Conservation (phyloP, 2,329 filamentous ascomycete genomes). For the Shiraia sp. region DNA sequence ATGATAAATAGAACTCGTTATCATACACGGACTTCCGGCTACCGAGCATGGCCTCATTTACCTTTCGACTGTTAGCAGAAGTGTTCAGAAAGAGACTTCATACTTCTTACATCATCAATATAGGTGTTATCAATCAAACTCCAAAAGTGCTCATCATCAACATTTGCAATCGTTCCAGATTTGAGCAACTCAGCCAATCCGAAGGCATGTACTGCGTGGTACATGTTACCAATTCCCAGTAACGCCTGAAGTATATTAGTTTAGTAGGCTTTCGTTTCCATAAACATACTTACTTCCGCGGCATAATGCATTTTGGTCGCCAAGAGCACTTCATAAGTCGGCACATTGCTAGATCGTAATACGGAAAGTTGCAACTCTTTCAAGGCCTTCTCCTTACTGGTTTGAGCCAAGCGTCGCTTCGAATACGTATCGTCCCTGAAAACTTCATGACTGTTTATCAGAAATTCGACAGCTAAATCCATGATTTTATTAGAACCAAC, state of each 20-base stretch:
- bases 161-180: slow-evolving; percentile 17
- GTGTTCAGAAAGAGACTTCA: no score
- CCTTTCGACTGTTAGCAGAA: no score
- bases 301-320: slow-evolving; percentile 36
- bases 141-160: slow-evolving; percentile 36
- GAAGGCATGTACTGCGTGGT: slow-evolving; percentile 33
- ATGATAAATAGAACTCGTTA: slow-evolving; percentile 31
- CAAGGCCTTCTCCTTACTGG: slow-evolving; percentile 31
- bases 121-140: slow-evolving; percentile 39
- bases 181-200: slow-evolving; percentile 34
- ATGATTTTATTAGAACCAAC: slow-evolving; percentile 29
- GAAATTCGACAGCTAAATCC: slow-evolving; percentile 34
- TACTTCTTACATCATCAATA: slow-evolving; percentile 39
- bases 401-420: slow-evolving; percentile 17
- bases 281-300: slow-evolving; percentile 26
- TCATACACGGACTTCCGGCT: slow-evolving; percentile 34
- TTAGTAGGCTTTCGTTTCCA: no score
- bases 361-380: slow-evolving; percentile 27
- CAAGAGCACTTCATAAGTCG: slow-evolving; percentile 30
- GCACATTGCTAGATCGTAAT: slow-evolving; percentile 5
- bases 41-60: slow-evolving; percentile 33
- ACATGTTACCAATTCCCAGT: slow-evolving; percentile 28
- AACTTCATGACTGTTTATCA: slow-evolving; percentile 26
- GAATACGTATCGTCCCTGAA: slow-evolving; percentile 25
- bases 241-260: slow-evolving; percentile 16